A percentile compares a stretch with the other conserved stretches of the same genome.
Conservation (phyloP, 2,329 filamentous ascomycete species). For the Claviceps spartinae region DNA sequence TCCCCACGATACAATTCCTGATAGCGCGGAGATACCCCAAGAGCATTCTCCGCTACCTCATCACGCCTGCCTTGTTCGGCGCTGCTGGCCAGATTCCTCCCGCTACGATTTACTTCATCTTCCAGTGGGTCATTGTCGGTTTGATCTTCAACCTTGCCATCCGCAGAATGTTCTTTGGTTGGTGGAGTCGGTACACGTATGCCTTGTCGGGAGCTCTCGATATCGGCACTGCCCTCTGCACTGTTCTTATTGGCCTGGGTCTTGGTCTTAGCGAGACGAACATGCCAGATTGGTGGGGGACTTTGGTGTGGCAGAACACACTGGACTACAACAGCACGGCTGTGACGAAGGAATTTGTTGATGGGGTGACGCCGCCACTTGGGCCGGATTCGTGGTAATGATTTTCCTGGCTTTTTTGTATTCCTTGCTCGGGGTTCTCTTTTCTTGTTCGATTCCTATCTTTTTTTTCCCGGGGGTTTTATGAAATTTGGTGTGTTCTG, state of each 20-base stretch:
- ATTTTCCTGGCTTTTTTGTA: conserved; percentile 11
- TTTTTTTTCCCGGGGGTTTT: background rate
- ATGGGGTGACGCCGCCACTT: conserved; percentile 15
- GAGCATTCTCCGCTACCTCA: conserved; percentile 33
- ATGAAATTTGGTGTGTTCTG: background rate
- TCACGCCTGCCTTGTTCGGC: conserved; percentile 40
- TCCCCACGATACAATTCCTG: conserved; percentile 35
- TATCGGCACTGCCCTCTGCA: conserved; percentile 42
- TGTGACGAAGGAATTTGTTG: conserved; percentile 15
- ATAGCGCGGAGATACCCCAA: conserved; percentile 33
- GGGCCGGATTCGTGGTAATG: conserved; percentile 15
- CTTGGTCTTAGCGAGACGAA: conserved; percentile 30
- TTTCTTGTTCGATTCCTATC: background rate
- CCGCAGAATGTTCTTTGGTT: conserved; percentile 34
- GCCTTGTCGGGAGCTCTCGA: conserved; percentile 44
- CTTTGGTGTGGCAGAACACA: conserved; percentile 14
- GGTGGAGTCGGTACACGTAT: conserved; percentile 48
- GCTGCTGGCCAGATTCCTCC: conserved; percentile 36
- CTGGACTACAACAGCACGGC: conserved; percentile 16
- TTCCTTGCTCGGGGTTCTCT: background rate
- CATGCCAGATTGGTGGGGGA: conserved; percentile 38
- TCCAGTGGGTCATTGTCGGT: conserved; percentile 41
- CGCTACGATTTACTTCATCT: conserved; percentile 41
- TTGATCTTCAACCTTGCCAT: conserved; percentile 42
- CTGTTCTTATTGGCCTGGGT: conserved; percentile 36